Conservation (phyloP, 345 rosid genomes). For the Melaleuca alternifolia region DNA sequence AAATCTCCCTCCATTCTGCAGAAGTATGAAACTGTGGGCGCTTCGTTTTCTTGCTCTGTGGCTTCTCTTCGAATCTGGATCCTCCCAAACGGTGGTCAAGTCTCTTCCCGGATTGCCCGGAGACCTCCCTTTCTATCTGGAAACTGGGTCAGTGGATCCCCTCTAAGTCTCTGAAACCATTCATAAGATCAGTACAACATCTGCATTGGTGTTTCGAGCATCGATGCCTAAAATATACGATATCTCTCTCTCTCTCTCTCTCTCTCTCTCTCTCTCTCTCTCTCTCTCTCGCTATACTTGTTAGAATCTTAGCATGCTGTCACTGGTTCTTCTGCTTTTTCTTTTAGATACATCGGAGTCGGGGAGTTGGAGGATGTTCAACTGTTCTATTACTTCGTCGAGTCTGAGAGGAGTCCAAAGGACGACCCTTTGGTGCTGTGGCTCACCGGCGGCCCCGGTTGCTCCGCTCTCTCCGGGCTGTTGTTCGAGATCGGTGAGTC, state of each 20-base stretch:
- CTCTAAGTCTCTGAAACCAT: not conserved
- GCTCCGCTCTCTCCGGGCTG: not conserved
- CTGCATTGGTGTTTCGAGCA: not conserved
- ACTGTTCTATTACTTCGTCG: slow-evolving; percentile 4
- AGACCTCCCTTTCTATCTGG: slow-evolving; percentile 10
- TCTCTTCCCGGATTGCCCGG: slow-evolving; percentile 11
- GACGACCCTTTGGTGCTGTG: not conserved
- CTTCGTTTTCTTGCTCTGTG: not conserved
- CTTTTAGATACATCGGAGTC: not conserved
- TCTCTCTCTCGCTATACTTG: not conserved
- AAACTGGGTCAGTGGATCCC: slow-evolving; percentile 7
- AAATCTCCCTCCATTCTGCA: not conserved
- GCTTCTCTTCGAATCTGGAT: not conserved
- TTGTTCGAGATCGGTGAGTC: not conserved
- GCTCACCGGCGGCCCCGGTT: not conserved
- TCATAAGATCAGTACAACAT: not conserved
- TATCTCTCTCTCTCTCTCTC: not conserved
- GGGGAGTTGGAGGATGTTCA: slow-evolving; percentile 6
- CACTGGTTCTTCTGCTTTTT: not conserved
- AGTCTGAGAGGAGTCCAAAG: slow-evolving; percentile 2
- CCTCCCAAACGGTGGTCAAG: not conserved
- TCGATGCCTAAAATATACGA: too few relatives aligned
- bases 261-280: not conserved
- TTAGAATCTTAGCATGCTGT: not conserved
- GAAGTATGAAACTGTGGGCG: not conserved